Evolutionary conservation across 73 alveolate species (phyloP).

Genomic region (Uronychia setigera): DNA sequence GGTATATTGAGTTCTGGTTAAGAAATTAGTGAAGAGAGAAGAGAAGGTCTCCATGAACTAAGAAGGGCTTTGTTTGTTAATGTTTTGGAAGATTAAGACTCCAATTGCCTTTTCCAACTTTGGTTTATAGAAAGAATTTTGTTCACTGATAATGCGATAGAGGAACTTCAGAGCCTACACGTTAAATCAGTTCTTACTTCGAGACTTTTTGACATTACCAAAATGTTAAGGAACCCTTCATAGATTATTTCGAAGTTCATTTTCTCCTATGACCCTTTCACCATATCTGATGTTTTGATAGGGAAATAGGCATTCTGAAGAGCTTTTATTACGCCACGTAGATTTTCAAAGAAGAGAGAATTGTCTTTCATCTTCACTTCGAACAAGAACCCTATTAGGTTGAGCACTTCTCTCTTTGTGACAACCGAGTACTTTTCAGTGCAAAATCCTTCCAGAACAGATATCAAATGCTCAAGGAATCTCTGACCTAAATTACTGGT

Average conservation of each 20-base stretch:
- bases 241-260: conserved; percentile 43
- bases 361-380: not conserved
- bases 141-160: conserved; percentile 58
- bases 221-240: conserved; percentile 46
- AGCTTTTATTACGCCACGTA: conserved; percentile 11
- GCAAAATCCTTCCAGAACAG: not conserved
- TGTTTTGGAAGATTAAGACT: conserved; percentile 20
- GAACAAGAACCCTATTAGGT: conserved; percentile 25
- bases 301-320: conserved; percentile 51
- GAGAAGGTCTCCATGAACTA: conserved; percentile 13
- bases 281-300: conserved; percentile 41
- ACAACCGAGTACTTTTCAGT: conserved; percentile 31
- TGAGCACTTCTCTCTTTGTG: conserved; percentile 22
- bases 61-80: conserved; percentile 10
- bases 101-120: conserved; percentile 43
- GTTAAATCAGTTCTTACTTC: conserved; percentile 7
- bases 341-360: conserved; percentile 9
- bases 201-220: conserved; percentile 36
- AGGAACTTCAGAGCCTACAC: conserved; percentile 45
- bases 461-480: conserved; percentile 27
- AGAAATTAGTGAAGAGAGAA: conserved; percentile 6
- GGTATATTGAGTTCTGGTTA: conserved; percentile 13
- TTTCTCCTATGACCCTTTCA: conserved; percentile 25
- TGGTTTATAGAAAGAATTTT: conserved; percentile 28
- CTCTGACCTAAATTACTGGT: conserved; percentile 7